These are phyloP conservation scores for Celoporthe dispersa DNA, from an alignment of 2,329 filamentous ascomycete genomes.

Conservation along the genomic window DNA sequence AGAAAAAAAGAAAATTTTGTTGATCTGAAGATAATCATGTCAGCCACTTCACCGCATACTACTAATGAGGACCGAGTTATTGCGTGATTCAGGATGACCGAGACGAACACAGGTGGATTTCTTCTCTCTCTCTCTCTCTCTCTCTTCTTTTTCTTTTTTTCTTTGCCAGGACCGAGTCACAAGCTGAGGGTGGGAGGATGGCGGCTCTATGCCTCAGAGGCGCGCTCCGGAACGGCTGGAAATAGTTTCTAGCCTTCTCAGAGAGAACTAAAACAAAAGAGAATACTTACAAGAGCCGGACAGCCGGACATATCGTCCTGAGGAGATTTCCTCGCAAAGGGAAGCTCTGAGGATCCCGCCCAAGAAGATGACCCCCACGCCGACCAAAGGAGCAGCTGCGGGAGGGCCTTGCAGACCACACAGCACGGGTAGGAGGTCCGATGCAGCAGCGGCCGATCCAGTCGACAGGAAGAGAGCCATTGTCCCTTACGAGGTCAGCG, in stretches of 20 bases:
- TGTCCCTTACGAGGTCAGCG: conserved; percentile 45
- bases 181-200: conserved; percentile 6
- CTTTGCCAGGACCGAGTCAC: conserved; percentile 14
- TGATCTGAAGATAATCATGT: conserved; percentile 11
- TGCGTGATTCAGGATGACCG: not conserved
- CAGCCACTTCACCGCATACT: conserved; percentile 1
- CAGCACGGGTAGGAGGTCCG: not conserved
- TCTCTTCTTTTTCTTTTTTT: not conserved
- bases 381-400: conserved; percentile 15
- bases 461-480: not conserved
- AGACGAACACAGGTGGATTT: not conserved
- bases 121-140: not conserved
- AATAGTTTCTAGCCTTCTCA: conserved; percentile 13
- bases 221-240: conserved; percentile 14
- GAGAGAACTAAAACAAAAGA: not conserved
- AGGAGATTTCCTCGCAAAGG: conserved; percentile 7
- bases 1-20: not conserved
- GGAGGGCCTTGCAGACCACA: not conserved
- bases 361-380: conserved; percentile 17
- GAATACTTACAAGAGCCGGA: conserved; percentile 18
- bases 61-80: not conserved
- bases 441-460: conserved; percentile 22
- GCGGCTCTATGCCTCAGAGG: conserved; percentile 24
- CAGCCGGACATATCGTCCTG: not conserved
- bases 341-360: conserved; percentile 3